Evolutionary conservation across 2,329 filamentous ascomycete genomes (phyloP).

Genomic region (Pestalotiopsis sp.): DNA sequence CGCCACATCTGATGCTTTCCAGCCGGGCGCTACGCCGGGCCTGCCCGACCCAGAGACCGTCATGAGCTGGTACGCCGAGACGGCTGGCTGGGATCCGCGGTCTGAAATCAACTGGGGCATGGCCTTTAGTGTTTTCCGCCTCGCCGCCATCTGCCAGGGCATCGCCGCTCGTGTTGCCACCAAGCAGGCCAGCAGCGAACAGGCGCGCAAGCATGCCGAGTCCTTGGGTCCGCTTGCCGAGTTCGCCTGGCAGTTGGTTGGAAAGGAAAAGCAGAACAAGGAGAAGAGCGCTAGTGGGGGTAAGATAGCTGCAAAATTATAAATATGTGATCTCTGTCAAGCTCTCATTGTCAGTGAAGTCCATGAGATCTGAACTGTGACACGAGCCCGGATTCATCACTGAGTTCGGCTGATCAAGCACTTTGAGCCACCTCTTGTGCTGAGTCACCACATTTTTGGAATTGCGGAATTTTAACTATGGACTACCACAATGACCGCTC

Average conservation of each 20-base stretch:
- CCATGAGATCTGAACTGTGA: not conserved
- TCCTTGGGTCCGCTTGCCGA: conserved; percentile 74
- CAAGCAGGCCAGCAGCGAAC: conserved; percentile 86
- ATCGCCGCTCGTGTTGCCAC: conserved; percentile 87
- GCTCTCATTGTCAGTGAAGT: not conserved
- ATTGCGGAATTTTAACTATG: too few species aligned
- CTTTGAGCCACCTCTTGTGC: too few species aligned
- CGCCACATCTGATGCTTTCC: conserved; percentile 50
- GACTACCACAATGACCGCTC: too few species aligned
- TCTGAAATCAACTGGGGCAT: conserved; percentile 63
- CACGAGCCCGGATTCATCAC: not conserved
- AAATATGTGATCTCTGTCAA: not conserved
- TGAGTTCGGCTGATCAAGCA: too few species aligned
- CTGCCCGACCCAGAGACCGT: conserved; percentile 49
- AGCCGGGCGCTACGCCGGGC: conserved; percentile 65
- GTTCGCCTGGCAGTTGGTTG: conserved; percentile 76
- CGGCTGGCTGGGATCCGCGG: conserved; percentile 67
- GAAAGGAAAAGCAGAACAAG: conserved; percentile 28
- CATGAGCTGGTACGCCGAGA: conserved; percentile 67
- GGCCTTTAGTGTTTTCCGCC: conserved; percentile 64
- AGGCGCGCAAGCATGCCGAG: conserved; percentile 72
- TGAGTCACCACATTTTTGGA: too few species aligned
- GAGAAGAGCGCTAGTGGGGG: conserved; percentile 7
- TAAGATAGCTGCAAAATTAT: conserved; percentile 5
- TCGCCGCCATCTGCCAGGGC: conserved; percentile 73